phyloP scores from a whole-genome alignment of 805 yeast genomes.

The Candida corydali region DNA sequence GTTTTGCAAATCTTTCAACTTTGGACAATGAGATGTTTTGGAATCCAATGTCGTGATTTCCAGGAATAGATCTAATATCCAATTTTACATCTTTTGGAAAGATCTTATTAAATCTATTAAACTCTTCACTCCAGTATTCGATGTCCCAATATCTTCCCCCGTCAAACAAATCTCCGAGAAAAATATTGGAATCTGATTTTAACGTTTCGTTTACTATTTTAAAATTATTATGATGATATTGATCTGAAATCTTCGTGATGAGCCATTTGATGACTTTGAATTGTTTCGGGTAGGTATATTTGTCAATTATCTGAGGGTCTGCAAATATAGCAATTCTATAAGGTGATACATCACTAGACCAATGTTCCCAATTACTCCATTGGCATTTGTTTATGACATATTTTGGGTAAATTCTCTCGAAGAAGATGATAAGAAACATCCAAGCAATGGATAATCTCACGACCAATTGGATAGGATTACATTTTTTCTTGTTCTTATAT shows the following conservation, averaged over 20 bases:
- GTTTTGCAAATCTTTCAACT: conserved; percentile 58
- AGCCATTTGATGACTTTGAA: conserved; percentile 47
- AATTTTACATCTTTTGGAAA: conserved; percentile 54
- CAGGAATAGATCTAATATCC: conserved; percentile 53
- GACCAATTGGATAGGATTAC: neutral
- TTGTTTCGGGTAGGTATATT: conserved; percentile 77
- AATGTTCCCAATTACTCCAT: conserved; percentile 68
- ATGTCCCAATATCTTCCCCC: conserved; percentile 88
- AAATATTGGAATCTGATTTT: conserved; percentile 72
- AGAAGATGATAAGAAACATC: conserved; percentile 25
- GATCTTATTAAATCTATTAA: conserved; percentile 58
- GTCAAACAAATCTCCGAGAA: conserved; percentile 89
- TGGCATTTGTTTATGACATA: conserved; percentile 23
- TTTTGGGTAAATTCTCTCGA: conserved; percentile 28
- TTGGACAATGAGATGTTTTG: conserved; percentile 63
- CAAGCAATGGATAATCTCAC: conserved; percentile 13
- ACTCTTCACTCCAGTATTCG: conserved; percentile 65
- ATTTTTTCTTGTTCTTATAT: neutral
- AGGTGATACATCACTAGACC: conserved; percentile 38
- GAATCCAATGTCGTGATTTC: conserved; percentile 96
- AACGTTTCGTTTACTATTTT: conserved; percentile 51
- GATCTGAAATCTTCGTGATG: conserved; percentile 65
- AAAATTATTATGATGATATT: conserved; percentile 76
- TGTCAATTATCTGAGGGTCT: conserved; percentile 93
- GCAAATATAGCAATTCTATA: conserved; percentile 64